phyloP scores from a whole-genome alignment of 176 grass and related monocot genomes.

The Guadua angustifolia region DNA sequence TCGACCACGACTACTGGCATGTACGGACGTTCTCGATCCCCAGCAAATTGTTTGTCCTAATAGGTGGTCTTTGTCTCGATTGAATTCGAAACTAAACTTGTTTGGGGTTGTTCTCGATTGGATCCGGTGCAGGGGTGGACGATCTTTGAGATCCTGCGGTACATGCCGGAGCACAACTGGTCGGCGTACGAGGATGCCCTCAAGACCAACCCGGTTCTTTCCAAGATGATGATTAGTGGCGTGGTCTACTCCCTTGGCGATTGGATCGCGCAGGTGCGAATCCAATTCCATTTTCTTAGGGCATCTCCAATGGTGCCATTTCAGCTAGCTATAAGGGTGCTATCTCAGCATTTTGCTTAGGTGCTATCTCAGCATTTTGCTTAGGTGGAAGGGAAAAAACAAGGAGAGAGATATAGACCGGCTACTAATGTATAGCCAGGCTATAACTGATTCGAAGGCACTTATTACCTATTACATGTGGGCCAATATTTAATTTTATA shows the following conservation, averaged over 20 bases:
- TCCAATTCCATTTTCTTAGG: not conserved
- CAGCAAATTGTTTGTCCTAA: not conserved
- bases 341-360: no score
- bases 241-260: slow-evolving; percentile 93
- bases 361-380: no score
- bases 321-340: no score
- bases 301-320: no score
- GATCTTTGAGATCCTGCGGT: slow-evolving; percentile 85
- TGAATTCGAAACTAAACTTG: not conserved
- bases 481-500: no score
- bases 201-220: slow-evolving; percentile 87
- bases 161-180: slow-evolving; percentile 96
- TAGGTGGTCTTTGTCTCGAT: not conserved
- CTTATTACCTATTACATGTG: no score
- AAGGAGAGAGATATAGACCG: no score
- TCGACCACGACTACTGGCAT: slow-evolving; percentile 98
- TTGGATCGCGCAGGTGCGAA: slow-evolving; percentile 90
- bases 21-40: slow-evolving; percentile 39
- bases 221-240: slow-evolving; percentile 99
- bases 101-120: not conserved
- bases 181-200: slow-evolving; percentile 90
- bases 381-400: no score
- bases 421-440: no score
- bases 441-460: no score
- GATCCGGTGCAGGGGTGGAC: slow-evolving; percentile 76